Base-by-base conservation (phyloP, 1,284 basidiomycete species). In the Naganishia liquefaciens region DNA sequence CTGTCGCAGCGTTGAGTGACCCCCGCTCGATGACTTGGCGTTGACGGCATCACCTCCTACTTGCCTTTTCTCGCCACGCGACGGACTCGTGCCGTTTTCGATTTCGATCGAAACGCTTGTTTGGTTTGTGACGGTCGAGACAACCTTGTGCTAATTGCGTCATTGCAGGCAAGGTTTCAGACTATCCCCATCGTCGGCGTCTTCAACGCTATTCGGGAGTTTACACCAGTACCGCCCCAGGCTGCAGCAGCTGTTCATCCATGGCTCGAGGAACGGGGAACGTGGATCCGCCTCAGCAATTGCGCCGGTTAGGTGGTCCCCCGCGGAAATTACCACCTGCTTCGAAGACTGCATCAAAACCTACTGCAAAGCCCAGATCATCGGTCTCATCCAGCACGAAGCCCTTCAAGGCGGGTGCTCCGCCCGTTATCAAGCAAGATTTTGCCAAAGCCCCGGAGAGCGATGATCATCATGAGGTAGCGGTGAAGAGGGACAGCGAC, bases 241-340 rank as follows among this genome's bases (percentile, higher is more conserved):
- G n/a, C 33, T 37, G 9, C 33, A 7, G 33, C 9, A 37, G 2
- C 33, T 9, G 13, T 37, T 9, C 33, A 28, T 13, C 6, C 33
- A 60, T 60, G 57, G 46, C 46, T 21, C 57, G 46, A 19, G 57
- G 47, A 33, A 6, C 27, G 33, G 21, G 37, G 37, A 46, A 33
- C 15, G 23, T 30, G 27, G 46, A 60, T 21, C 46, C 46, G 19
- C 57, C 57, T 9, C 43, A 33, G 33, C 46, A 52, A 28, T 44
- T 64, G 49, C 54, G 63, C 7, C 54, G 63, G 6, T 39, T 64
- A 43, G 63, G 63, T 23, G 63, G 63, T 42, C 63, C 54, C 27
- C 63, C 63, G 39, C 40, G 63, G 9, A 64, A 64, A 50, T 23
- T 42, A 21, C 25, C 47, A 21, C 10, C 63, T 1, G 39, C 23